Conservation (phyloP, 257 asterid genomes). For the Orobanche coerulescens region DNA sequence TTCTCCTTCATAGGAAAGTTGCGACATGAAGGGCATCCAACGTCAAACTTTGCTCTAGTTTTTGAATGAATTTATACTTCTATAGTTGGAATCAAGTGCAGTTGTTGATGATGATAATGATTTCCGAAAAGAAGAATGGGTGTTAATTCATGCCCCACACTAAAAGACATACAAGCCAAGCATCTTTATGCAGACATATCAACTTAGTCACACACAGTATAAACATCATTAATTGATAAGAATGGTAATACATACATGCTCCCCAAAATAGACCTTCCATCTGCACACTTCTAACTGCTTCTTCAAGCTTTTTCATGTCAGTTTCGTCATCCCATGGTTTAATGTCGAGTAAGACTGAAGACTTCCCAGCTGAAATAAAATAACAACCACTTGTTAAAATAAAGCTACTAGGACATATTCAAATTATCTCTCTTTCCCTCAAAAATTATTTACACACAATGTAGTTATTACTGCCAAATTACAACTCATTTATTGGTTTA, state of each 20-base stretch:
- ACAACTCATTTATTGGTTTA: not conserved
- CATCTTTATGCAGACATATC: not conserved
- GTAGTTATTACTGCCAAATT: not conserved
- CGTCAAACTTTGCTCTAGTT: too few species aligned
- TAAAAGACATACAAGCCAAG: not conserved
- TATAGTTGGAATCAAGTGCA: too few species aligned
- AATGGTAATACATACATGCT: constrained; percentile 48
- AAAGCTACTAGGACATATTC: not conserved
- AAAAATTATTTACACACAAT: not conserved
- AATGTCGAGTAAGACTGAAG: constrained; percentile 51
- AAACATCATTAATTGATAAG: not conserved
- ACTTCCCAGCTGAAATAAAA: constrained; percentile 54
- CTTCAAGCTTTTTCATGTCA: constrained; percentile 91
- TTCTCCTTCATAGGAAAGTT: too few species aligned
- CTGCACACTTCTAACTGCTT: constrained; percentile 62
- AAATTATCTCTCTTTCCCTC: not conserved
- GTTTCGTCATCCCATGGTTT: constrained; percentile 99
- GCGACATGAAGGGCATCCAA: too few species aligned
- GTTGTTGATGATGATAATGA: too few species aligned
- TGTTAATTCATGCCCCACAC: not conserved
- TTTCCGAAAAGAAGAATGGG: too few species aligned
- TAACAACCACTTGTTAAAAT: not conserved
- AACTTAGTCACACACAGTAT: not conserved
- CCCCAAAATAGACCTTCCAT: constrained; percentile 92
- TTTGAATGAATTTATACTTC: too few species aligned